These are phyloP conservation scores for Talaromyces sp. DNA, from an alignment of 2,329 filamentous ascomycete species.

Conservation along the genomic window DNA sequence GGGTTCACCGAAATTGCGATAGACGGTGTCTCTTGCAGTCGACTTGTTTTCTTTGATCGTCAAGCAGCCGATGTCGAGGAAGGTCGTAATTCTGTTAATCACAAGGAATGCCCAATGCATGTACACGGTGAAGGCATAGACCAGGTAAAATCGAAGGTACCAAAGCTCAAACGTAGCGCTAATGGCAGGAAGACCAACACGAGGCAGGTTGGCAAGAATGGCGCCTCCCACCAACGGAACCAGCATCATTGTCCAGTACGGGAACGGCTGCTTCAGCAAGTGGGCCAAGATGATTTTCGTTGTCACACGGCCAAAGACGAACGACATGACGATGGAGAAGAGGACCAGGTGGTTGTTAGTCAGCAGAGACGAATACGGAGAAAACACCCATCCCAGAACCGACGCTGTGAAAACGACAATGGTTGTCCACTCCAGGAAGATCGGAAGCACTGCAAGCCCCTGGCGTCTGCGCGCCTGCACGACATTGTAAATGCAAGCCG, in stretches of 20 bases:
- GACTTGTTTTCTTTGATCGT: constrained; percentile 59
- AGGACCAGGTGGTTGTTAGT: constrained; percentile 81
- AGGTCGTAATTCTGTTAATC: constrained; percentile 84
- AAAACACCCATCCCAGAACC: constrained; percentile 80
- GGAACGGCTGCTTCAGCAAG: constrained; percentile 87
- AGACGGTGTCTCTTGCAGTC: constrained; percentile 29
- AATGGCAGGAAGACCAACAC: constrained; percentile 64
- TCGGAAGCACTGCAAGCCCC: constrained; percentile 68
- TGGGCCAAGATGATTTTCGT: constrained; percentile 99
- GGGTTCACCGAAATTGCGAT: constrained; percentile 30
- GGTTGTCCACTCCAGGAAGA: constrained; percentile 91
- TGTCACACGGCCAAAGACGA: constrained; percentile 96
- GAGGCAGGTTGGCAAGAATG: constrained; percentile 74
- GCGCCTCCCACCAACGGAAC: constrained; percentile 82
- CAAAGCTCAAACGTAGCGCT: constrained; percentile 63
- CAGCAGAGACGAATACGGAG: constrained; percentile 77
- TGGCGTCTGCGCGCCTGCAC: constrained; percentile 66
- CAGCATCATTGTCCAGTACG: constrained; percentile 92
- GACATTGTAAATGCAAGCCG: constrained; percentile 86
- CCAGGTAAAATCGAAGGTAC: constrained; percentile 80
- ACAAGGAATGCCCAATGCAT: constrained; percentile 90
- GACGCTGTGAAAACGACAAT: constrained; percentile 75
- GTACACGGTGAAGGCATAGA: constrained; percentile 80
- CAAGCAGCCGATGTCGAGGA: constrained; percentile 87
- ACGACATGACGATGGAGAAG: constrained; percentile 90